Base-by-base conservation (phyloP, 768 basidiomycete genomes). In the Termitomyces sp. region DNA sequence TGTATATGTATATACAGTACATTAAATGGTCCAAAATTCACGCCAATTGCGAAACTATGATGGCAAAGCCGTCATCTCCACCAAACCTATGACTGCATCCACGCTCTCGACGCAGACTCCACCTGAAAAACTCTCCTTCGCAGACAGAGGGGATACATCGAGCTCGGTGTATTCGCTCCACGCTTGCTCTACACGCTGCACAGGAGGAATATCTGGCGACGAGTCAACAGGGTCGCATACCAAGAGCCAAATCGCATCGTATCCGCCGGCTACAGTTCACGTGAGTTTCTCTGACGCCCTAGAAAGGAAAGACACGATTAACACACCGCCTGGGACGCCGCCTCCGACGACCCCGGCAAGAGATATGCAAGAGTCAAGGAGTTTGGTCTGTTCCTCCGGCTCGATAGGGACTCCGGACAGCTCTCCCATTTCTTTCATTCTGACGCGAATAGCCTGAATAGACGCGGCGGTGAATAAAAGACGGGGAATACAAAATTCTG, bases 221-320 rank as follows among this genome's bases (percentile, higher is more conserved):
- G 74, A 71, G 48, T 72, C 70, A 59, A 73, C 64, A 37, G 84
- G 80, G 47, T 89, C 86, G 65, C 89, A 80, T 18, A 94, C 83
- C 16, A 99, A 82, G 5, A 99, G 76, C 93, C 94, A 98, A 58
- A 98, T 83, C 7, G 97, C 97, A 68, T 99, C 97, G 70, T 91
- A 98, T 2, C 97, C 97, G 10, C 97, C 97, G 53, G 97, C 97
- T 98, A 62, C 27, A 53, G 5, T 41, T 5, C 8, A 20, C 27
- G n/a, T 53, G 13, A 53, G 48, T 37, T 29, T 31, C 24, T n/a
- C 24, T 5, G 37, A 4, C 27, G 29, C 24, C 3, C 27, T 13
- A 27, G 24, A 24, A 24, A n/a, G n/a, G 16, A 5, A 41, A 29
- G 12, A 20, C 22, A 20, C 12, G 7, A 39, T 52, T 13, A 4